These are phyloP conservation scores for Phialemoniopsis sp. DNA, from an alignment of 2,329 filamentous ascomycete genomes.

Conservation along the genomic window DNA sequence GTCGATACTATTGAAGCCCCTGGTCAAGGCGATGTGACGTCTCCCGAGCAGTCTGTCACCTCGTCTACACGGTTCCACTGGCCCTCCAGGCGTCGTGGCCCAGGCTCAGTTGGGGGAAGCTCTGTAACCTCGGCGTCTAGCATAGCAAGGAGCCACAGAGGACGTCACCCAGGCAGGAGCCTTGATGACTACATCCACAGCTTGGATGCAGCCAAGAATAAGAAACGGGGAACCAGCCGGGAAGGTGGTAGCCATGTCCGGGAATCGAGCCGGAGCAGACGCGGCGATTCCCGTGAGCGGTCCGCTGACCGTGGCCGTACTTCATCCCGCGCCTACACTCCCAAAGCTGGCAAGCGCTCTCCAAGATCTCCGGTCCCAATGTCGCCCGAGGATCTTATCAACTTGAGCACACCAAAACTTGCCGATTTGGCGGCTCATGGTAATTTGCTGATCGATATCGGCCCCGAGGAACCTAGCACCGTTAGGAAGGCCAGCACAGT, in stretches of 20 bases:
- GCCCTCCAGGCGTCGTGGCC: constrained; percentile 48
- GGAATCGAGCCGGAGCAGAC: constrained; percentile 43
- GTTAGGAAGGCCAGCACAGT: constrained; percentile 35
- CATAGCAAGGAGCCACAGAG: constrained; percentile 42
- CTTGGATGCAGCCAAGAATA: constrained; percentile 68
- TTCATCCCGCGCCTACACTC: constrained; percentile 55
- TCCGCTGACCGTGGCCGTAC: constrained; percentile 70
- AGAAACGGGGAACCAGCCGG: constrained; percentile 50
- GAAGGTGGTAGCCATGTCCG: constrained; percentile 40
- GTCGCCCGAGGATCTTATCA: constrained; percentile 82
- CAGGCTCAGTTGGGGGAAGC: constrained; percentile 48
- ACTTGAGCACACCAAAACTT: constrained; percentile 46
- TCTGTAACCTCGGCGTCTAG: constrained; percentile 55
- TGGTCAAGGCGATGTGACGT: constrained; percentile 47
- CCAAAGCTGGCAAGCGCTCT: constrained; percentile 70
- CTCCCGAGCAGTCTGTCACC: constrained; percentile 50
- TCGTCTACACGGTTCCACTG: constrained; percentile 52
- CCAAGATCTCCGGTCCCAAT: constrained; percentile 91
- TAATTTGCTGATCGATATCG: constrained; percentile 17
- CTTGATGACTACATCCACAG: constrained; percentile 85
- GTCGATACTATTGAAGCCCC: constrained; percentile 54
- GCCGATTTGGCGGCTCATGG: constrained; percentile 13
- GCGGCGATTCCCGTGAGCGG: constrained; percentile 44
- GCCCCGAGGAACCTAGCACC: constrained; percentile 34
- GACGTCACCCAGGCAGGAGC: constrained; percentile 51